Evolutionary conservation across 2,329 filamentous ascomycete genomes (phyloP).

Genomic region (Bertia moriformis): DNA sequence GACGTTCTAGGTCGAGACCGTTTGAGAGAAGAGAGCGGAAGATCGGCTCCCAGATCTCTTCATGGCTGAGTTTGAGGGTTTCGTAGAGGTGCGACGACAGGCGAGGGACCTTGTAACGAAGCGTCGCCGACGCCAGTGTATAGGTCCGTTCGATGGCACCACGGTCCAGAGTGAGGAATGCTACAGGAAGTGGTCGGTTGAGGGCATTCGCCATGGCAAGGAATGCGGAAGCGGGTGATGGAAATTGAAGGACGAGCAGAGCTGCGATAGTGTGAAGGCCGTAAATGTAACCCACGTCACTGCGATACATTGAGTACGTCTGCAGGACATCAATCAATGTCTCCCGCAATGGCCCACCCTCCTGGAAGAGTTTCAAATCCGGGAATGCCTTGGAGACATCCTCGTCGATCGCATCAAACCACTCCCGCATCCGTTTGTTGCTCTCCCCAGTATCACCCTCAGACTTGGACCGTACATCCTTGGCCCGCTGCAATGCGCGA

Average conservation of each 20-base stretch:
- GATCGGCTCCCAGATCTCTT: slow-evolving; percentile 34
- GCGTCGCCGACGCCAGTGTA: slow-evolving; percentile 34
- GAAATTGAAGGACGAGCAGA: slow-evolving; percentile 39
- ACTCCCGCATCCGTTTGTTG: slow-evolving; percentile 25
- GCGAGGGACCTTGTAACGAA: slow-evolving; percentile 40
- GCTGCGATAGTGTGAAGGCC: slow-evolving; percentile 43
- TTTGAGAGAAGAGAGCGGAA: slow-evolving; percentile 35
- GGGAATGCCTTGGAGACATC: slow-evolving; percentile 40
- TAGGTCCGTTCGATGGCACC: slow-evolving; percentile 39
- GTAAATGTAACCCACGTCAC: slow-evolving; percentile 43
- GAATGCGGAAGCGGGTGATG: slow-evolving; percentile 35
- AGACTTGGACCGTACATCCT: slow-evolving; percentile 25
- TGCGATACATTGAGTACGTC: slow-evolving; percentile 48
- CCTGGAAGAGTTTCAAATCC: slow-evolving; percentile 40
- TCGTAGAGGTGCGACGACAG: slow-evolving; percentile 34
- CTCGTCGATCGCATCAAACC: slow-evolving; percentile 33
- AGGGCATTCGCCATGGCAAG: slow-evolving; percentile 43
- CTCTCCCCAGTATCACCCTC: slow-evolving; percentile 22
- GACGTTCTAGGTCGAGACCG: slow-evolving; percentile 32
- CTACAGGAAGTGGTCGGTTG: slow-evolving; percentile 43
- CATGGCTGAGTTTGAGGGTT: slow-evolving; percentile 19
- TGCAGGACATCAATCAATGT: slow-evolving; percentile 41
- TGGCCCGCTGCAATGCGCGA: slow-evolving; percentile 39
- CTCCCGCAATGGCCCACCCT: slow-evolving; percentile 34
- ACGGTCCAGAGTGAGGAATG: slow-evolving; percentile 42